These are phyloP conservation scores for Saururus chinensis DNA, from an alignment of 164 flowering plant genomes.

Conservation along the genomic window DNA sequence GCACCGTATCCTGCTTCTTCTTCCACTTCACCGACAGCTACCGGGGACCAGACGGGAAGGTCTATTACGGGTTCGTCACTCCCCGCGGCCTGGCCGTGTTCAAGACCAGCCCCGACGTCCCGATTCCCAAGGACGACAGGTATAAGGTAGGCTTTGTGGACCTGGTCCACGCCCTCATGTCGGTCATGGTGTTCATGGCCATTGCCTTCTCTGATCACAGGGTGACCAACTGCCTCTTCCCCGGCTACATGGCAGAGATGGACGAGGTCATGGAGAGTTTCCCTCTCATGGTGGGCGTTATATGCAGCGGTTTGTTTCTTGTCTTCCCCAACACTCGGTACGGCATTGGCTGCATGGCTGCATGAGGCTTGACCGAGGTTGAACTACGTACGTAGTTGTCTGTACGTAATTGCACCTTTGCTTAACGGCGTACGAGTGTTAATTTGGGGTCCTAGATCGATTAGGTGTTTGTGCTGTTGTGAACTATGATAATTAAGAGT, in stretches of 20 bases:
- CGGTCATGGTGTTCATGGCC: slow-evolving; percentile 68
- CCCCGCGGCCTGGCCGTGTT: slow-evolving; percentile 63
- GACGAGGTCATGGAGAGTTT: slow-evolving; percentile 25
- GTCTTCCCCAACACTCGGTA: slow-evolving; percentile 68
- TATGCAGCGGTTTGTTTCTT: slow-evolving; percentile 53
- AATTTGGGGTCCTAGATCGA: too few relatives aligned
- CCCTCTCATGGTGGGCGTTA: slow-evolving; percentile 22
- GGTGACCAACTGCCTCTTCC: slow-evolving; percentile 58
- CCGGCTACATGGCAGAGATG: slow-evolving; percentile 42
- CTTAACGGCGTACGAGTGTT: too few relatives aligned
- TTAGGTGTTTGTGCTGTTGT: too few relatives aligned
- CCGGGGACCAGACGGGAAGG: slow-evolving; percentile 59
- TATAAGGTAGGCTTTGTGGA: slow-evolving; percentile 54
- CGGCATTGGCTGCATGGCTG: slow-evolving; percentile 77
- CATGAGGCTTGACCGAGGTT: too few relatives aligned
- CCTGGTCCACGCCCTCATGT: slow-evolving; percentile 74
- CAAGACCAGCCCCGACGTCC: slow-evolving; percentile 48
- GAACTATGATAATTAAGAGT: too few relatives aligned
- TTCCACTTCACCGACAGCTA: slow-evolving; percentile 97
- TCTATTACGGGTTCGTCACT: slow-evolving; percentile 85
- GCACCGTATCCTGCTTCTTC: slow-evolving; percentile 87
- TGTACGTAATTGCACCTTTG: too few relatives aligned
- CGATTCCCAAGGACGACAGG: slow-evolving; percentile 55
- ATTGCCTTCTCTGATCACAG: slow-evolving; percentile 71
- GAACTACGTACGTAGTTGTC: too few relatives aligned